phyloP scores from a whole-genome alignment of 73 alveolate species.

The Stentor coeruleus region DNA sequence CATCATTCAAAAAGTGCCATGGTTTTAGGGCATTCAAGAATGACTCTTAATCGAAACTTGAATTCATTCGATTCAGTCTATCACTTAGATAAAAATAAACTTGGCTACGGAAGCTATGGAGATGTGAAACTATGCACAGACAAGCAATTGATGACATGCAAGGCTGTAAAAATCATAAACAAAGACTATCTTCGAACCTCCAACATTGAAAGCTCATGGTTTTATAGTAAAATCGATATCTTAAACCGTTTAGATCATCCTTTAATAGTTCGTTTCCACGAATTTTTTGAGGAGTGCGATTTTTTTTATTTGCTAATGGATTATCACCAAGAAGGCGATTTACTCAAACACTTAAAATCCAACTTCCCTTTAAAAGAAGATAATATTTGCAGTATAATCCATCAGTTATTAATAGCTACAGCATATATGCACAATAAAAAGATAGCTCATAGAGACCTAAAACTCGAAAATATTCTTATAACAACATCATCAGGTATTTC shows the following conservation, averaged over 20 bases:
- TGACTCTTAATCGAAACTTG: neutral
- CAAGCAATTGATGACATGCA: neutral
- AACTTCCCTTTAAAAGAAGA: neutral
- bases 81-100: neutral
- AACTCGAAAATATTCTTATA: neutral
- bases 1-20: neutral
- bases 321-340: neutral
- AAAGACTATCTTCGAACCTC: neutral
- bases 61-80: neutral
- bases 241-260: neutral
- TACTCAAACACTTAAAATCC: neutral
- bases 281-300: neutral
- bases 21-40: neutral
- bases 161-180: neutral
- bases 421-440: neutral
- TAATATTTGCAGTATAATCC: neutral
- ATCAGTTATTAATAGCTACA: neutral
- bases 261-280: neutral
- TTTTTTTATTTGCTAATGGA: neutral
- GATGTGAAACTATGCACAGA: neutral
- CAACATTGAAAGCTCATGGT: neutral
- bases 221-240: neutral
- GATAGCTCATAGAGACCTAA: constrained; percentile 23
- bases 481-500: neutral
- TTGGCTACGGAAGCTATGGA: neutral